Conservation (phyloP, 352 stramenopile genomes). For the Phytophthora tentaculata region DNA sequence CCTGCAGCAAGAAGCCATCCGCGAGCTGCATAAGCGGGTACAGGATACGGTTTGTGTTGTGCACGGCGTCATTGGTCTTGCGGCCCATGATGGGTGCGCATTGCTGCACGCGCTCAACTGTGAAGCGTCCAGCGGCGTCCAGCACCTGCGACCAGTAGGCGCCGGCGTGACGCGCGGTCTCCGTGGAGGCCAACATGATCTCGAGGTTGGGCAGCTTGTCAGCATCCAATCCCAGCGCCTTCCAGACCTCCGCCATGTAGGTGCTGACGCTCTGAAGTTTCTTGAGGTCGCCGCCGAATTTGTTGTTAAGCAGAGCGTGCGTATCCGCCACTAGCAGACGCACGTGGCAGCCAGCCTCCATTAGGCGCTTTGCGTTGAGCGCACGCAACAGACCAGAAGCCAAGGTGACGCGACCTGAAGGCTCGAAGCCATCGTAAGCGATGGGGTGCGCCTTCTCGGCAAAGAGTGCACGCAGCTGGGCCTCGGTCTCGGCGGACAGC, state of each 20-base stretch:
- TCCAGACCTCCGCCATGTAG: slow-evolving; percentile 99
- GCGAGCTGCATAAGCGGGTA: slow-evolving; percentile 99
- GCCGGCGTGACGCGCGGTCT: slow-evolving; percentile 89
- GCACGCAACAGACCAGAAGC: slow-evolving; percentile 94
- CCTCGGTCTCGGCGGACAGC: slow-evolving; percentile 51
- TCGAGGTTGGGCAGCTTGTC: slow-evolving; percentile 92
- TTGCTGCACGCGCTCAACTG: slow-evolving; percentile 95
- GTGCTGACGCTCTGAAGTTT: slow-evolving; percentile 94
- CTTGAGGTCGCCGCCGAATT: slow-evolving; percentile 98
- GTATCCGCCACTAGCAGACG: slow-evolving; percentile 99
- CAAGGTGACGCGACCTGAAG: slow-evolving; percentile 98
- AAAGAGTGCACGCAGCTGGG: slow-evolving; percentile 85
- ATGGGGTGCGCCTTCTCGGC: slow-evolving; percentile 85
- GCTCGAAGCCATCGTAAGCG: slow-evolving; percentile 99
- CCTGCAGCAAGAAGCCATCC: slow-evolving; percentile 98
- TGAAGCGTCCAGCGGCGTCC: slow-evolving; percentile 90
- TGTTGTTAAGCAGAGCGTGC: slow-evolving; percentile 99
- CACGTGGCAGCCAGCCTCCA: slow-evolving; percentile 93
- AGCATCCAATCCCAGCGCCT: slow-evolving; percentile 96
- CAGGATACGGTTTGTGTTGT: slow-evolving; percentile 94
- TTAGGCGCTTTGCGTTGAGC: slow-evolving; percentile 95
- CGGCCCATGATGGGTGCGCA: slow-evolving; percentile 99
- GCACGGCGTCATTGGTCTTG: slow-evolving; percentile 77
- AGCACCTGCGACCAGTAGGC: slow-evolving; percentile 95
- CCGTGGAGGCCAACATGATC: slow-evolving; percentile 97